These are phyloP conservation scores for Lathyrus tuberosus DNA, from an alignment of 306 rosid species.

Conservation along the genomic window DNA sequence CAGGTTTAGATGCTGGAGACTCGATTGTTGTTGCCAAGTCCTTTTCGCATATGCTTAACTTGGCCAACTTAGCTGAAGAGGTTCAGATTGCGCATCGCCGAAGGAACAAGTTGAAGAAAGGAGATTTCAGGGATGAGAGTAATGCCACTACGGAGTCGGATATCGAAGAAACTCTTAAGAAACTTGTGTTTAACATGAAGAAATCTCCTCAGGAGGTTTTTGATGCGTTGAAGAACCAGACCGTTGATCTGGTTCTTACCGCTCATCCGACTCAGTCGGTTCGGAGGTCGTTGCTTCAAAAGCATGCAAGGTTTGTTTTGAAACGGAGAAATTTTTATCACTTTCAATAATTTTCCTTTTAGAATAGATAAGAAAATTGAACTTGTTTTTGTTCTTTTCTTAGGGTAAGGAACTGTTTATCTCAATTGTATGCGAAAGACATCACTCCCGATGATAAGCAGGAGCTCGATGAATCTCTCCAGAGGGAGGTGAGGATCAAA, in stretches of 20 bases:
- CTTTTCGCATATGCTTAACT: slow-evolving; percentile 96
- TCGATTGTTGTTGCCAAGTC: slow-evolving; percentile 91
- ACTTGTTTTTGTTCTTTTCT: background rate
- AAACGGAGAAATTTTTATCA: slow-evolving; percentile 5
- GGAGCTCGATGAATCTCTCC: slow-evolving; percentile 96
- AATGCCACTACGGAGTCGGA: slow-evolving; percentile 96
- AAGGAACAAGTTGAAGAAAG: slow-evolving; percentile 88
- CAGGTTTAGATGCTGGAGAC: slow-evolving; percentile 95
- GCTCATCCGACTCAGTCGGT: slow-evolving; percentile 99
- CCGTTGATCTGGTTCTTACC: slow-evolving; percentile 92
- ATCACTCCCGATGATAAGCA: slow-evolving; percentile 99
- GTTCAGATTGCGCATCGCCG: slow-evolving; percentile 93
- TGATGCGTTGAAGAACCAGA: slow-evolving; percentile 95
- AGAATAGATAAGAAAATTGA: background rate
- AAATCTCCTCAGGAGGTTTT: slow-evolving; percentile 95
- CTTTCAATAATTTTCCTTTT: slow-evolving; percentile 10
- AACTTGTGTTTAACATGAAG: slow-evolving; percentile 69
- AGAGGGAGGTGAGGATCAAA: slow-evolving; percentile 76
- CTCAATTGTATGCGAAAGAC: slow-evolving; percentile 84
- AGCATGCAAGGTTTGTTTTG: slow-evolving; percentile 82
- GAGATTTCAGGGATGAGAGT: slow-evolving; percentile 81
- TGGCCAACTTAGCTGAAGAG: slow-evolving; percentile 99
- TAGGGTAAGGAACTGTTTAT: slow-evolving; percentile 84
- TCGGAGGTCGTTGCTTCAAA: slow-evolving; percentile 97
- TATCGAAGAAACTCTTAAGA: slow-evolving; percentile 95